These are phyloP conservation scores for Mycogone perniciosa DNA, from an alignment of 2,329 filamentous ascomycete species.

Conservation along the genomic window DNA sequence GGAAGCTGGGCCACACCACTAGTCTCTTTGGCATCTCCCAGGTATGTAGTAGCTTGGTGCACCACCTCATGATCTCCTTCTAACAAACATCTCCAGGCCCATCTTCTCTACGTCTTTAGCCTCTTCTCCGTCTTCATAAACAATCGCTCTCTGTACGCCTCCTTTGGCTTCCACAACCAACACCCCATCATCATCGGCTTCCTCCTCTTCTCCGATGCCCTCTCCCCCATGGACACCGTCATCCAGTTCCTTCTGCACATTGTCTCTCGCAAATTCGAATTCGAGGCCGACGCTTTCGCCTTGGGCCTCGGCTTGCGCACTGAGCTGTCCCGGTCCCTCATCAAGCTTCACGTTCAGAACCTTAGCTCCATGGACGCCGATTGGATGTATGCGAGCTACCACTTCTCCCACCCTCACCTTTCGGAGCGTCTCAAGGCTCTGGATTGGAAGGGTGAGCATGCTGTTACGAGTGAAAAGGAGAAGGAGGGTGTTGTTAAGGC, in stretches of 20 bases:
- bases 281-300: conserved; percentile 90
- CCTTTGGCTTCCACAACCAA: conserved; percentile 80
- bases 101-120: conserved; percentile 94
- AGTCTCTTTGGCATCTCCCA: conserved; percentile 81
- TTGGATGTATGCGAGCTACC: conserved; percentile 96
- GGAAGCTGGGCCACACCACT: conserved; percentile 92
- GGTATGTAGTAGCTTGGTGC: conserved; percentile 37
- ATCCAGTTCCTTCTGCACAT: conserved; percentile 96
- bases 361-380: conserved; percentile 98
- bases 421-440: conserved; percentile 88
- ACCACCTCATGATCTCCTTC: background rate
- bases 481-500: conserved; percentile 54
- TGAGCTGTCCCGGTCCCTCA: conserved; percentile 78
- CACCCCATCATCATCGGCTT: conserved; percentile 95
- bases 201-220: conserved; percentile 93
- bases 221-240: conserved; percentile 88
- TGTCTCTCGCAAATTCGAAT: conserved; percentile 89
- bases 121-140: conserved; percentile 97
- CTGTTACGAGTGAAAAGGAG: conserved; percentile 37
- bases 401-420: conserved; percentile 95
- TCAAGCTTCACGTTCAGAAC: conserved; percentile 98
- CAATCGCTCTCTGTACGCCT: conserved; percentile 82
- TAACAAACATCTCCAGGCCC: conserved; percentile 51
- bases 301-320: conserved; percentile 73
- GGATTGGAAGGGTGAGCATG: conserved; percentile 66